Conservation (phyloP, 179 eudicot species). For the Camellia oleifera region DNA sequence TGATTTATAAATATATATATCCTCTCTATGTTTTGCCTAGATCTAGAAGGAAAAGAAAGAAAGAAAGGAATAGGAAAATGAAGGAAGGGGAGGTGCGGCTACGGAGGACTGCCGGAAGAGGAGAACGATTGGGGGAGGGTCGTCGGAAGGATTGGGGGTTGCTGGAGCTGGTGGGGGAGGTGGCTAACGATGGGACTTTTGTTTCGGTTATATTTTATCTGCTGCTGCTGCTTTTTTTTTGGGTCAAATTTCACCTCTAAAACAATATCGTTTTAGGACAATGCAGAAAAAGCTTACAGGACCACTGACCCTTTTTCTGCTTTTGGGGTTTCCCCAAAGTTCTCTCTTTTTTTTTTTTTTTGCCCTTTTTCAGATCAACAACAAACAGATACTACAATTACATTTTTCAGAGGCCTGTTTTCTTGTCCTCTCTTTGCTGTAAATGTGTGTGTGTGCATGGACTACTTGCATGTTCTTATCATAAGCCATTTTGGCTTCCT, state of each 20-base stretch:
- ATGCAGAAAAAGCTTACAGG: slow-evolving; percentile 11
- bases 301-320: slow-evolving; percentile 45
- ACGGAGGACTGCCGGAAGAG: no score
- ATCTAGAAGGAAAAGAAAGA: no score
- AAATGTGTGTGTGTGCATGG: not conserved
- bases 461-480: not conserved
- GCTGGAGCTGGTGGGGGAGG: no score
- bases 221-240: not conserved
- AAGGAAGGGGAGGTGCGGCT: no score
- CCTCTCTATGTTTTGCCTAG: no score
- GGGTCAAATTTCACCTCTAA: not conserved
- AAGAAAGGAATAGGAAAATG: no score
- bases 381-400: slow-evolving; percentile 22
- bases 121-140: no score
- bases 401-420: not conserved
- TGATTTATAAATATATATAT: no score
- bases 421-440: slow-evolving; percentile 1
- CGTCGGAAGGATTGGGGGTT: no score
- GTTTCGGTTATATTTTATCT: no score
- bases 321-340: slow-evolving; percentile 52
- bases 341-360: slow-evolving; percentile 12
- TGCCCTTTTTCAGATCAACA: slow-evolving; percentile 26
- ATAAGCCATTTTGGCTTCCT: not conserved
- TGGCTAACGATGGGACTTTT: no score
- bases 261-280: no score